Conservation (phyloP, 2,329 filamentous ascomycete genomes). For the Botryotinia calthae region DNA sequence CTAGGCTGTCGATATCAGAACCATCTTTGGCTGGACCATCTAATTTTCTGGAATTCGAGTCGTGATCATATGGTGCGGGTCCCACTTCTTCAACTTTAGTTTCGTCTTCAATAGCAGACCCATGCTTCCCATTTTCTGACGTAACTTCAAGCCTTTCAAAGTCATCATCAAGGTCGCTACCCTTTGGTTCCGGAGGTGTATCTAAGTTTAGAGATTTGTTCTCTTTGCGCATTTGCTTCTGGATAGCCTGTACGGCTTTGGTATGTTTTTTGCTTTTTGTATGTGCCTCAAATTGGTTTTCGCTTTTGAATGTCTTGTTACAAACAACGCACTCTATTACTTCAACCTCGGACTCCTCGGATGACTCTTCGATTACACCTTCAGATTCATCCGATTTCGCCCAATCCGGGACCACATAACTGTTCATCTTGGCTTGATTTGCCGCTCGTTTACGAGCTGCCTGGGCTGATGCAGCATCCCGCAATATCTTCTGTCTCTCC, state of each 20-base stretch:
- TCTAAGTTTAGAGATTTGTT: constrained; percentile 59
- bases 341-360: constrained; percentile 54
- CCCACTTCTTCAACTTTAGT: neutral
- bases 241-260: constrained; percentile 79
- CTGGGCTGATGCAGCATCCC: constrained; percentile 78
- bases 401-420: constrained; percentile 71
- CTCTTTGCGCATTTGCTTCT: constrained; percentile 79
- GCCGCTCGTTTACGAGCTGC: constrained; percentile 78
- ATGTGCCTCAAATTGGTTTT: constrained; percentile 86
- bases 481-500: constrained; percentile 74
- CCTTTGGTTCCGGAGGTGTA: constrained; percentile 21
- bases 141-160: constrained; percentile 27
- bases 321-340: constrained; percentile 75
- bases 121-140: neutral
- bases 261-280: constrained; percentile 96
- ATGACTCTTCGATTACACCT: constrained; percentile 53
- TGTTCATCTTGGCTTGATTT: constrained; percentile 70
- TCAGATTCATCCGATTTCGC: constrained; percentile 57
- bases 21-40: neutral
- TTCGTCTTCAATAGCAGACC: neutral
- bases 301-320: constrained; percentile 79
- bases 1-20: constrained; percentile 24
- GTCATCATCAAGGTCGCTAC: constrained; percentile 24
- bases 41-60: neutral
- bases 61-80: neutral